These are phyloP conservation scores for Steccherinum ochraceum DNA, from an alignment of 768 basidiomycete species.

Conservation along the genomic window DNA sequence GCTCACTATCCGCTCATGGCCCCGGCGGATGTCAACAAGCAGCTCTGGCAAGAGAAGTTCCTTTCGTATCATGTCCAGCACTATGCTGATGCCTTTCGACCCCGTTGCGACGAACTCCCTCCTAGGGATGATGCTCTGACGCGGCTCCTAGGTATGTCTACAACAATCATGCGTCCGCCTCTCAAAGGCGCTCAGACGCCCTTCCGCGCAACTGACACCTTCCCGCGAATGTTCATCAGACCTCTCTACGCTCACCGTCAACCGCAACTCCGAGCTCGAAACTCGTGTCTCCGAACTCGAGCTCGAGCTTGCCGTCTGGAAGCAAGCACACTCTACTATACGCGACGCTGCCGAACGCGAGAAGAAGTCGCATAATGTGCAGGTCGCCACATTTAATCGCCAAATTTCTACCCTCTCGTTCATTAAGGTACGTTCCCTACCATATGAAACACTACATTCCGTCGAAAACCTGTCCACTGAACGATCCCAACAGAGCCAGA, in stretches of 20 bases:
- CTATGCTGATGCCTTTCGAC: not conserved
- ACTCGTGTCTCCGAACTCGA: constrained; percentile 61
- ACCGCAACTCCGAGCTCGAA: constrained; percentile 59
- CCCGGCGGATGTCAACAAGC: constrained; percentile 52
- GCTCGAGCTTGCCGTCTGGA: constrained; percentile 63
- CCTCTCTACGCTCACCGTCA: constrained; percentile 57
- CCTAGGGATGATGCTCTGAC: constrained; percentile 58
- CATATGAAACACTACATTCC: not conserved
- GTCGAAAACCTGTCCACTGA: not conserved
- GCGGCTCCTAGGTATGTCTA: constrained; percentile 47
- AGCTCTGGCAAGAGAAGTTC: constrained; percentile 43
- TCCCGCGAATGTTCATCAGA: constrained; percentile 28
- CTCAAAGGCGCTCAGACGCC: not conserved
- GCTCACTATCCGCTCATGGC: constrained; percentile 15
- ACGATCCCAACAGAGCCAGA: constrained; percentile 41
- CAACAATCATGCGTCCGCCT: not conserved
- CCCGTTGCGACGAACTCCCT: not conserved
- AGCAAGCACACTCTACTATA: constrained; percentile 58
- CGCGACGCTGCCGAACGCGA: constrained; percentile 60
- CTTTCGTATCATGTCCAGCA: not conserved
- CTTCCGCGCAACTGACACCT: not conserved
- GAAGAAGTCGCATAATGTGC: constrained; percentile 60
- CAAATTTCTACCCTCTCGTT: constrained; percentile 56
- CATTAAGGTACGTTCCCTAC: constrained; percentile 33
- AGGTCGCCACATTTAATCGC: constrained; percentile 55